Conservation (phyloP, 1,284 basidiomycete genomes). For the Irpex sp. region DNA sequence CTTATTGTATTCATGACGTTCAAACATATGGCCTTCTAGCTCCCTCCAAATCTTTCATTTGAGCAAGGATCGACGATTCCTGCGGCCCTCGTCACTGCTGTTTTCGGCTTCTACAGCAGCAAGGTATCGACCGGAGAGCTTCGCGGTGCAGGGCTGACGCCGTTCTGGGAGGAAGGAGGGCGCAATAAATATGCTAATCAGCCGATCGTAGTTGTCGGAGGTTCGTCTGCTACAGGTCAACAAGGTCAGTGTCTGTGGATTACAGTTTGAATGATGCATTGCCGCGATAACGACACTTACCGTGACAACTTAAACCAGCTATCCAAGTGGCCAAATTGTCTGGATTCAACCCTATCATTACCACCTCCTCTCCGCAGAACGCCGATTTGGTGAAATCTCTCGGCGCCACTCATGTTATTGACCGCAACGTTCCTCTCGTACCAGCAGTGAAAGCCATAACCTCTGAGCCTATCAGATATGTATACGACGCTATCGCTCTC, state of each 20-base stretch:
- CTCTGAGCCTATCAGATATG: too few relatives aligned
- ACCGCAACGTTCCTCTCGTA: too few relatives aligned
- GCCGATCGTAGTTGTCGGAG: slow-evolving; percentile 41
- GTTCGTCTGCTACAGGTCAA: slow-evolving; percentile 40
- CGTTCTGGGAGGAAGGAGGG: slow-evolving; percentile 27
- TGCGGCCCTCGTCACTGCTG: slow-evolving; percentile 35
- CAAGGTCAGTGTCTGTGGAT: slow-evolving; percentile 24
- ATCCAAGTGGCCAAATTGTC: too few relatives aligned
- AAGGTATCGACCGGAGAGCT: slow-evolving; percentile 22
- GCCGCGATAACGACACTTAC: too few relatives aligned
- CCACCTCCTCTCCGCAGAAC: too few relatives aligned
- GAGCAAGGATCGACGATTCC: slow-evolving; percentile 37
- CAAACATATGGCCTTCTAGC: neutral
- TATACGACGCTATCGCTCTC: too few relatives aligned
- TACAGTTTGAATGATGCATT: too few relatives aligned
- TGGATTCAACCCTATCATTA: too few relatives aligned
- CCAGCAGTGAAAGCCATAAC: too few relatives aligned
- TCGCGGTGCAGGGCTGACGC: slow-evolving; percentile 28
- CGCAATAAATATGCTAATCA: slow-evolving; percentile 33
- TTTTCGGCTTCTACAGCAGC: slow-evolving; percentile 35
- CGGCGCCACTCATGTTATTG: too few relatives aligned
- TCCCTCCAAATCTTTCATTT: slow-evolving; percentile 20
- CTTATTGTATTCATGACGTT: neutral
- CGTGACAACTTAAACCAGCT: too few relatives aligned
- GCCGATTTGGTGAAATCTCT: too few relatives aligned